These are phyloP conservation scores for Myxozyma vanderwaltii DNA, from an alignment of 805 yeast species.

Conservation along the genomic window DNA sequence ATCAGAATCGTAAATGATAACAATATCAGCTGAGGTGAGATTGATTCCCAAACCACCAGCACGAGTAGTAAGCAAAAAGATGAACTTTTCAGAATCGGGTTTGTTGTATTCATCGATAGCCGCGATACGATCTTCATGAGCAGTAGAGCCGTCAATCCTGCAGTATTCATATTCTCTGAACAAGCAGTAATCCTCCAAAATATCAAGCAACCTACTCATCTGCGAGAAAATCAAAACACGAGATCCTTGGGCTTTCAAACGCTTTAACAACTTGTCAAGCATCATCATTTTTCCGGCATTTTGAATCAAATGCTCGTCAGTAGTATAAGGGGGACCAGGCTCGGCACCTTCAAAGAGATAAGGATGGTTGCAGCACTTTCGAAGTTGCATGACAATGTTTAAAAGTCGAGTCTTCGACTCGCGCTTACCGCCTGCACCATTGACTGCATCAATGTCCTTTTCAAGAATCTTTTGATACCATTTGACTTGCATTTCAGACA, in stretches of 20 bases:
- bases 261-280: constrained; percentile 76
- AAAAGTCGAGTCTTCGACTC: constrained; percentile 89
- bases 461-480: constrained; percentile 90
- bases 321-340: constrained; percentile 97
- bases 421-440: constrained; percentile 91
- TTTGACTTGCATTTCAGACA: constrained; percentile 91
- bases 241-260: constrained; percentile 74
- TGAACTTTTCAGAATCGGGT: constrained; percentile 78
- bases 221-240: constrained; percentile 90
- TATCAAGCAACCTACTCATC: constrained; percentile 87
- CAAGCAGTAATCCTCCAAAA: constrained; percentile 87
- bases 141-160: constrained; percentile 90
- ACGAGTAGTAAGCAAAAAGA: constrained; percentile 85
- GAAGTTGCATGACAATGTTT: constrained; percentile 93
- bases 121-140: constrained; percentile 87
- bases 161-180: constrained; percentile 83
- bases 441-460: constrained; percentile 93
- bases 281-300: constrained; percentile 91
- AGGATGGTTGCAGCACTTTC: constrained; percentile 97
- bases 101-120: constrained; percentile 91
- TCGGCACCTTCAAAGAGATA: constrained; percentile 98
- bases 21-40: constrained; percentile 88
- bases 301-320: constrained; percentile 89
- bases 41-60: constrained; percentile 98
- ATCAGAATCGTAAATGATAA: constrained; percentile 85